Evolutionary conservation across 352 stramenopile species (phyloP).

Genomic region (Blastocystis sp.): DNA sequence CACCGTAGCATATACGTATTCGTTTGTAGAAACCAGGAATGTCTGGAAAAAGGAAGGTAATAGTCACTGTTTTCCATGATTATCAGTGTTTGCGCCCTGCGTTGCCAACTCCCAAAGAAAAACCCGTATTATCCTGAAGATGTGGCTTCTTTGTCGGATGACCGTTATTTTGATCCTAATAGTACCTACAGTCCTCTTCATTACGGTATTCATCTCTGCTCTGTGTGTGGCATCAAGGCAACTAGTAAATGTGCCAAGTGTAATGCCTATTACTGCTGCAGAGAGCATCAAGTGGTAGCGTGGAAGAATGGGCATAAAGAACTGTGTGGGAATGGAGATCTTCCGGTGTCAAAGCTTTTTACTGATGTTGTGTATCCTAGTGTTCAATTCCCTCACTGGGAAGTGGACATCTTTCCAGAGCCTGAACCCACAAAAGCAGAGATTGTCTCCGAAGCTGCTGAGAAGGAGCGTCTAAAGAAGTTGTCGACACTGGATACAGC

Average conservation of each 20-base stretch:
- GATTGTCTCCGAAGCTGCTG: background rate
- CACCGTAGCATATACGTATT: conserved; percentile 62
- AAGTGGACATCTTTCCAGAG: conserved; percentile 41
- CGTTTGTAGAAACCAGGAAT: conserved; percentile 53
- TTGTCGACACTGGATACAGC: background rate
- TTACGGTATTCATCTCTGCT: conserved; percentile 49
- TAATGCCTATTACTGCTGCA: conserved; percentile 50
- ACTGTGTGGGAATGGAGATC: background rate
- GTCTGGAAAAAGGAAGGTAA: conserved; percentile 45
- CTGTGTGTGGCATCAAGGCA: conserved; percentile 11
- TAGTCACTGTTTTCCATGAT: background rate
- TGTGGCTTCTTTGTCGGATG: background rate
- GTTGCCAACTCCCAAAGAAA: conserved; percentile 41
- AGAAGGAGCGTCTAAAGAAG: background rate
- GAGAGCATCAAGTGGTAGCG: conserved; percentile 49
- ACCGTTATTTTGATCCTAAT: background rate
- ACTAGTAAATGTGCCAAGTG: conserved; percentile 35
- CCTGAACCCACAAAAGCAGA: conserved; percentile 38
- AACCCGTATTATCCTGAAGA: conserved; percentile 42
- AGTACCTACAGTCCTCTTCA: conserved; percentile 30
- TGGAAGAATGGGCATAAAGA: conserved; percentile 50
- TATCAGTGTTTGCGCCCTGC: background rate
- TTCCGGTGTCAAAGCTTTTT: background rate
- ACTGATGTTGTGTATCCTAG: background rate
- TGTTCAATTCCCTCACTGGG: conserved; percentile 51